Conservation (phyloP, 1,284 basidiomycete species). For the Marasmius sp. region DNA sequence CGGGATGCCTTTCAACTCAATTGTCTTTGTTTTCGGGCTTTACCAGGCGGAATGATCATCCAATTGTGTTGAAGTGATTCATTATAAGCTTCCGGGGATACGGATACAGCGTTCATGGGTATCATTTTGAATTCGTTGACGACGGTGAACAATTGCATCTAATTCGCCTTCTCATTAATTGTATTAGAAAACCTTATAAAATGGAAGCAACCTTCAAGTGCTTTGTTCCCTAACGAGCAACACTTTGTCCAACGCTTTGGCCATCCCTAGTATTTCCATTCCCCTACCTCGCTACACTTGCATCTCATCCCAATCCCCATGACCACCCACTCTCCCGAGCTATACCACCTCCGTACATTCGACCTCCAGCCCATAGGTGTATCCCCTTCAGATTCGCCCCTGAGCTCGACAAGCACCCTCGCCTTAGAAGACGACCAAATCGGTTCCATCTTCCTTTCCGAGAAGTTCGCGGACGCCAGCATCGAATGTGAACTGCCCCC, state of each 20-base stretch:
- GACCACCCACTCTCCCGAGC: background rate
- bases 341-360: background rate
- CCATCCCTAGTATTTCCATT: background rate
- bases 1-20: background rate
- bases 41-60: too few species aligned
- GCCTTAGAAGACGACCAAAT: background rate
- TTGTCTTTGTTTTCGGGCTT: background rate
- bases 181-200: background rate
- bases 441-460: background rate
- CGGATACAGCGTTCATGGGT: background rate
- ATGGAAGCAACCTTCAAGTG: background rate
- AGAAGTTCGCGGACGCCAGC: background rate
- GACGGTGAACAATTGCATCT: background rate
- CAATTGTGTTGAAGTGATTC: background rate
- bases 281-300: background rate
- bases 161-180: background rate
- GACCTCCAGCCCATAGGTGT: background rate
- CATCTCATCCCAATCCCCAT: background rate
- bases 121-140: background rate
- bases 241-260: background rate
- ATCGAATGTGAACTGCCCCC: background rate
- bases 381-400: background rate
- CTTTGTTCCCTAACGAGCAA: background rate
- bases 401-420: background rate
- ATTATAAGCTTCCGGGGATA: background rate